Conservation (phyloP, 1,284 basidiomycete species). For the Cryptococcus floricola region DNA sequence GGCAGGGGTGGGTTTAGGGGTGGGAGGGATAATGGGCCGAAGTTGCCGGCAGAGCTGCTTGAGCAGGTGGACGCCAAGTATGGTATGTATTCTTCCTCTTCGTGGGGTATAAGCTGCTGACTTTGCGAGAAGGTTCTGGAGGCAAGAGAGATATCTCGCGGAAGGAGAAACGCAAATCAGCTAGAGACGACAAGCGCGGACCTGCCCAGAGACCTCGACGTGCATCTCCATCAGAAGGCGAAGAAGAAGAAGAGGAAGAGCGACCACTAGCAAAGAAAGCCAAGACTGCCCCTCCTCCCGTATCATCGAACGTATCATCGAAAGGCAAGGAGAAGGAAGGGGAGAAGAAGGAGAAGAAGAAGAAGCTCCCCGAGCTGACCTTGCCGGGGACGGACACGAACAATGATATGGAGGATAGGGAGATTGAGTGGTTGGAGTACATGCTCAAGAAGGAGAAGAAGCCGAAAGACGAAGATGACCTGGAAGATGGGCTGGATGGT, state of each 20-base stretch:
- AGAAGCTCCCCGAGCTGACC: conserved; percentile 28
- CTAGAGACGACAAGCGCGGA: conserved; percentile 9
- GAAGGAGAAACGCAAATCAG: conserved; percentile 16
- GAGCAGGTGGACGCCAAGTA: conserved; percentile 33
- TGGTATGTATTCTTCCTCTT: conserved; percentile 17
- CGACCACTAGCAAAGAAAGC: conserved; percentile 1
- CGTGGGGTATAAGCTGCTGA: not conserved
- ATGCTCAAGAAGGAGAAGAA: conserved; percentile 57
- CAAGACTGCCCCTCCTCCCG: not conserved
- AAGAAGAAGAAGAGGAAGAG: conserved; percentile 15
- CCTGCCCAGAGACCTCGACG: not conserved
- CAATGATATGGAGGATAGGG: conserved; percentile 62
- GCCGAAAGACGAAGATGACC: conserved; percentile 43
- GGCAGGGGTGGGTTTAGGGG: not conserved
- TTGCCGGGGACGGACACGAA: conserved; percentile 36
- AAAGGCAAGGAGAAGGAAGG: not conserved
- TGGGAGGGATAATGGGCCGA: conserved; percentile 17
- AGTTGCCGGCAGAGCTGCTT: conserved; percentile 35
- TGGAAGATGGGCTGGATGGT: conserved; percentile 57
- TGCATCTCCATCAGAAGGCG: conserved; percentile 8
- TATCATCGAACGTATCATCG: not conserved
- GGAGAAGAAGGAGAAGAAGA: conserved; percentile 13
- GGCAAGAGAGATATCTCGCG: not conserved
- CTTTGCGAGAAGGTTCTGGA: not conserved
- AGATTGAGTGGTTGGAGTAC: conserved; percentile 71